These are phyloP conservation scores for Ormosia semicastrata DNA, from an alignment of 306 rosid species.

Conservation along the genomic window DNA sequence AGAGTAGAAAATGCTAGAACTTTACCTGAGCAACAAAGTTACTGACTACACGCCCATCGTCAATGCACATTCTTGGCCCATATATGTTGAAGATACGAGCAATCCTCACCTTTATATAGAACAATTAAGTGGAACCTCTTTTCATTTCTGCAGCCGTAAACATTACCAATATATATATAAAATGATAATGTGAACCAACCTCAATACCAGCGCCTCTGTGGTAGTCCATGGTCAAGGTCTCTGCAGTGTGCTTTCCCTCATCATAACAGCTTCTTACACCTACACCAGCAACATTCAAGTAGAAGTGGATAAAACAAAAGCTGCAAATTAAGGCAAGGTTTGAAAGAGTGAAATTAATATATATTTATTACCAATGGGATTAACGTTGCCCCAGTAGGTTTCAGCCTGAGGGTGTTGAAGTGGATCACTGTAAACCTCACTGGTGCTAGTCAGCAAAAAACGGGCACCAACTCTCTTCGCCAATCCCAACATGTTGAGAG, in stretches of 20 bases:
- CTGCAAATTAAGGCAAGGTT: not conserved
- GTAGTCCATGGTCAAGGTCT: constrained; percentile 85
- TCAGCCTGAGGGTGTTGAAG: constrained; percentile 90
- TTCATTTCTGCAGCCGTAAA: not conserved
- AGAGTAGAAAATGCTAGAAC: not conserved
- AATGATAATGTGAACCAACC: constrained; percentile 39
- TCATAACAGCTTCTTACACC: constrained; percentile 95
- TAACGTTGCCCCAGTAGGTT: constrained; percentile 94
- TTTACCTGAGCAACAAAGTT: constrained; percentile 90
- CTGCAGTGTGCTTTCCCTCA: constrained; percentile 94
- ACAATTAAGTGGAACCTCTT: not conserved
- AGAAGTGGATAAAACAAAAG: not conserved
- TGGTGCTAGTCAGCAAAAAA: constrained; percentile 84
- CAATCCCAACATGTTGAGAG: constrained; percentile 83
- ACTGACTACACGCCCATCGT: constrained; percentile 91
- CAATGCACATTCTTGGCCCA: constrained; percentile 90
- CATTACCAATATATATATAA: too few relatives aligned
- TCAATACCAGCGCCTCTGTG: constrained; percentile 93
- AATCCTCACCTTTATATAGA: constrained; percentile 63
- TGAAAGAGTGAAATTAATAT: too few relatives aligned
- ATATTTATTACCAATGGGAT: constrained; percentile 69
- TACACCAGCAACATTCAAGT: constrained; percentile 13
- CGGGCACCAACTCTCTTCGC: constrained; percentile 87
- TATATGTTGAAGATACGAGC: constrained; percentile 89
- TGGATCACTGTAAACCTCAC: constrained; percentile 95